phyloP scores from a whole-genome alignment of 1,284 basidiomycete genomes.

The Abortiporus biennis region DNA sequence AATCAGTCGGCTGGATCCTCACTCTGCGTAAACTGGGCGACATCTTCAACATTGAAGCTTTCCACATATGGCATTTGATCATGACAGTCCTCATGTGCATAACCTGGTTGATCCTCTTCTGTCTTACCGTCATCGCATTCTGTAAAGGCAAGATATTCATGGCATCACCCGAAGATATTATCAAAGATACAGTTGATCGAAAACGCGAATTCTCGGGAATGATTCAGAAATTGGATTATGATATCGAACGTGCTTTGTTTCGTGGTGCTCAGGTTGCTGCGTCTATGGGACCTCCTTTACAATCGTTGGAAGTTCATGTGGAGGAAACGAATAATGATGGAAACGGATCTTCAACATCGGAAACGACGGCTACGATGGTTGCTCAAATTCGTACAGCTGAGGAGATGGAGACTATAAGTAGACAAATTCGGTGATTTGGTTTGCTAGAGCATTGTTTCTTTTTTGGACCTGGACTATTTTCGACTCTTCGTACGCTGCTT shows the following conservation, averaged over 20 bases:
- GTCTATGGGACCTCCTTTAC: too few species aligned
- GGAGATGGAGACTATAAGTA: too few species aligned
- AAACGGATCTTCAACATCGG: too few species aligned
- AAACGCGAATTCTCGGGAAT: too few species aligned
- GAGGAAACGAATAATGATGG: too few species aligned
- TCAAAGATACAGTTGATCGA: slow-evolving; percentile 8
- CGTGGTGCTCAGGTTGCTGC: not conserved
- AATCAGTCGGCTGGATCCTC: slow-evolving; percentile 42
- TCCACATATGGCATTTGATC: slow-evolving; percentile 32
- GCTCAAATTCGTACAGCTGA: too few species aligned
- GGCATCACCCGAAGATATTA: slow-evolving; percentile 19
- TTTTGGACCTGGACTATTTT: too few species aligned
- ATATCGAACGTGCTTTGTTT: not conserved
- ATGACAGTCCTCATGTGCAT: slow-evolving; percentile 33
- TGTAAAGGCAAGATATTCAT: slow-evolving; percentile 38
- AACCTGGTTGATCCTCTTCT: slow-evolving; percentile 35
- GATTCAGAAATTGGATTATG: not conserved
- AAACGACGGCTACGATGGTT: too few species aligned
- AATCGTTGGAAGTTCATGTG: too few species aligned
- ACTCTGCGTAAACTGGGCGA: slow-evolving; percentile 36
- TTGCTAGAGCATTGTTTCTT: too few species aligned
- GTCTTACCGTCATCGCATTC: slow-evolving; percentile 36
- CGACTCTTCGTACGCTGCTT: too few species aligned
- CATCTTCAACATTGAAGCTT: slow-evolving; percentile 33
- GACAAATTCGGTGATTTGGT: too few species aligned